A percentile compares a stretch with the other conserved stretches of the same genome.
Conservation (phyloP, 345 rosid species). For the Rhodamnia rubescens region DNA sequence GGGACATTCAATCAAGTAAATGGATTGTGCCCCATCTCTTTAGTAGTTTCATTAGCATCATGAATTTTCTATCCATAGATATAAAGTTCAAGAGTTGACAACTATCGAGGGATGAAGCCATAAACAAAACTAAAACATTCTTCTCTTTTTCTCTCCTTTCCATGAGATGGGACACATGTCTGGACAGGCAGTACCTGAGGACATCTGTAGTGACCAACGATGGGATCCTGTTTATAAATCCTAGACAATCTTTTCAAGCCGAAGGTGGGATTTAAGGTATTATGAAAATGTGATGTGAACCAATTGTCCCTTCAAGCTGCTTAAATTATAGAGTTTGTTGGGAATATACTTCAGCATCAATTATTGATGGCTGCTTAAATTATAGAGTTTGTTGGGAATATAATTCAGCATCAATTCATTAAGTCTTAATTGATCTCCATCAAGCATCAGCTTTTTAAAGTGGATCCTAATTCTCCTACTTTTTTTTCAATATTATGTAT, state of each 20-base stretch:
- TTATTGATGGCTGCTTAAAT: too few relatives aligned
- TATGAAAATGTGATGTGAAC: not conserved
- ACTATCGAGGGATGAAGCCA: not conserved
- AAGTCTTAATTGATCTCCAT: not conserved
- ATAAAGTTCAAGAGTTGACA: not conserved
- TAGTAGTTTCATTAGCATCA: not conserved
- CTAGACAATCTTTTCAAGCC: not conserved
- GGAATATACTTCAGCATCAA: too few relatives aligned
- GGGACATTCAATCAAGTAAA: not conserved
- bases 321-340: too few relatives aligned
- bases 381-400: too few relatives aligned
- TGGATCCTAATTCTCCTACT: not conserved
- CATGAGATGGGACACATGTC: not conserved
- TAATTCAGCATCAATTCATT: not conserved
- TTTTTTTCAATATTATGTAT: not conserved
- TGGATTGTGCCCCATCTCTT: not conserved
- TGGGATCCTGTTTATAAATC: not conserved
- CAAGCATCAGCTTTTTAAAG: not conserved
- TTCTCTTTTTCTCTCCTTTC: not conserved
- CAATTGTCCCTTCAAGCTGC: not conserved
- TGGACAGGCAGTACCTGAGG: not conserved
- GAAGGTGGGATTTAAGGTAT: not conserved
- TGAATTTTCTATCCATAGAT: not conserved
- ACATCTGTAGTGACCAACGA: not conserved
- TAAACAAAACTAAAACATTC: not conserved